Conservation (phyloP, 1,139 yeast species). For the Yamadazyma sp. region DNA sequence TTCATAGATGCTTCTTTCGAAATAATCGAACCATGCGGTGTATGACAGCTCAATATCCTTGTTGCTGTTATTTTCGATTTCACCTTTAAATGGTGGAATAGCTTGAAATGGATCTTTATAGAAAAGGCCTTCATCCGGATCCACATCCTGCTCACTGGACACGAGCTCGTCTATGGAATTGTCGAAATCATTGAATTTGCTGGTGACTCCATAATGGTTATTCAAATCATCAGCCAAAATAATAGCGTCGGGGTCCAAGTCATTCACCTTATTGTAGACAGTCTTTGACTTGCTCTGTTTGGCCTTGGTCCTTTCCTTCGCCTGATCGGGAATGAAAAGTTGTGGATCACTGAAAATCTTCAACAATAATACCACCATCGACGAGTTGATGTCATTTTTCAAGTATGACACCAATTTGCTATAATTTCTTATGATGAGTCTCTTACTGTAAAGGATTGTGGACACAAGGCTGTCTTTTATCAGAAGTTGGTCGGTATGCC, state of each 20-base stretch:
- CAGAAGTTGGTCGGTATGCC: conserved; percentile 23
- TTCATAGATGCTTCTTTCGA: conserved; percentile 27
- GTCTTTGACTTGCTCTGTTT: conserved; percentile 23
- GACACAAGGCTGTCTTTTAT: conserved; percentile 30
- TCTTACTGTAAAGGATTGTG: conserved; percentile 37
- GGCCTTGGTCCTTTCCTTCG: conserved; percentile 22
- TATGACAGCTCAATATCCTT: conserved; percentile 3
- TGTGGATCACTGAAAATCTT: conserved; percentile 42
- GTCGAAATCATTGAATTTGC: conserved; percentile 27
- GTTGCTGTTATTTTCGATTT: conserved; percentile 9
- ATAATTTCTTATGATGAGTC: conserved; percentile 34
- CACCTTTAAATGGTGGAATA: conserved; percentile 3
- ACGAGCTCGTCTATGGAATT: conserved; percentile 26
- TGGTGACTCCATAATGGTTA: conserved; percentile 42
- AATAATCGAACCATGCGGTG: conserved; percentile 32
- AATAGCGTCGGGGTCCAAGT: conserved; percentile 22
- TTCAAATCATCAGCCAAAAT: conserved; percentile 35
- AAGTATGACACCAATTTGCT: conserved; percentile 28
- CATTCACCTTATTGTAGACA: conserved; percentile 19
- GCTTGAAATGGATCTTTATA: conserved; percentile 19
- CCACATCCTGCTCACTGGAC: conserved; percentile 13
- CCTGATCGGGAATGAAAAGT: conserved; percentile 32
- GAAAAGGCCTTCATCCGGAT: conserved; percentile 9
- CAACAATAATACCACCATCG: conserved; percentile 40
- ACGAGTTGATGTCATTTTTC: conserved; percentile 42